Evolutionary conservation across 768 basidiomycete species (phyloP), one percentile per base, ranked within the genome.

Genomic region (Amanita fuliginea): DNA sequence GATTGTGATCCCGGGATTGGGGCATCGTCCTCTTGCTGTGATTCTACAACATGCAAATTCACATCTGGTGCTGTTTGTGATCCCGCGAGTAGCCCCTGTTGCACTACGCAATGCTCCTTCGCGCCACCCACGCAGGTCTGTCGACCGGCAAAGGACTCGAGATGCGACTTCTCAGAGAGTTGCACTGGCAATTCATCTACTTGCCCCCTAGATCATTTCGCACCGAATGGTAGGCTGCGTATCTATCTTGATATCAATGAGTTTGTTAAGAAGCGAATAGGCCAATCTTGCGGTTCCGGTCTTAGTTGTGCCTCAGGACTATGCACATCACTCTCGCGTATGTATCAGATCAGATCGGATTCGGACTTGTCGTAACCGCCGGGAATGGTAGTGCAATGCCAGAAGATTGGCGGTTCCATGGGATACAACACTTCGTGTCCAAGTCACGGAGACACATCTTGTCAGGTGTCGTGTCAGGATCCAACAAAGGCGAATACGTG

Each of bases 1-100:
- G 85, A 93, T 34, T 93, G 91, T 61, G 90, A 95, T 64, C 89
- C 90, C 0, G 86, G 86, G 26, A 56, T 61, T 32, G 81, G 78
- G 47, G 59, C 70, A 9, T 67, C 68, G 37, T 80, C 80, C 4
- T 64, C 73, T 2, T 93, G 90, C 67, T 93, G 90, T 68, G 78
- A 93, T 63, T 55, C 76, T 3, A 56, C 67, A 18, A 83, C 81
- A 8, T 90, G 86, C 71, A 86, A 86, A 65, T 87, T 91, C 71
- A 75, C 60, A 42, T 54, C 63, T 21, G 78, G 77, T 26, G 83
- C 91, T 2, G 73, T 81, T 2, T 95, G 91, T 62, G 89, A 91
- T 61, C 88, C 89, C 2, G 62, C 69, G 32, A 87, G 80, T 62
- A 79, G 80, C 47, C 62, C 79, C 3, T 93, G 91, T 64, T 95